These are phyloP conservation scores for Galerina marginata DNA, from an alignment of 768 basidiomycete genomes.

Conservation along the genomic window DNA sequence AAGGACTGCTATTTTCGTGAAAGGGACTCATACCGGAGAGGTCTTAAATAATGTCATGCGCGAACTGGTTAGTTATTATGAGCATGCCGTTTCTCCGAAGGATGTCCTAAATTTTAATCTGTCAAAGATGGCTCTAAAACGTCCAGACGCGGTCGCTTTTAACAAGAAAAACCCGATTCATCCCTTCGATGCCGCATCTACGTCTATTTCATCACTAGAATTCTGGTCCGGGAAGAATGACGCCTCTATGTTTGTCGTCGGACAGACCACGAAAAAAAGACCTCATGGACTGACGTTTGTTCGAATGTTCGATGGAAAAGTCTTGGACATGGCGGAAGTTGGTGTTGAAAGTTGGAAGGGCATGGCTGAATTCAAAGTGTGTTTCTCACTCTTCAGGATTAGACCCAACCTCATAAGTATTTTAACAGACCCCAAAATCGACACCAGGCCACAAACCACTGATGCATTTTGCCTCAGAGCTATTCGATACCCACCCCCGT, in stretches of 20 bases:
- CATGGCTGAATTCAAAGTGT: conserved; percentile 86
- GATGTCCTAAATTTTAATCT: neutral
- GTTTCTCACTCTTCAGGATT: conserved; percentile 26
- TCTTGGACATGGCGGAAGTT: conserved; percentile 95
- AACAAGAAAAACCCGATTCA: conserved; percentile 91
- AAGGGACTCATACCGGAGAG: conserved; percentile 86
- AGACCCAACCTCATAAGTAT: neutral
- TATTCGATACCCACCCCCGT: conserved; percentile 94
- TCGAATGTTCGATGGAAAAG: conserved; percentile 82
- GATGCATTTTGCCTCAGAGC: conserved; percentile 94
- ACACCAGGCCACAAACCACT: conserved; percentile 90
- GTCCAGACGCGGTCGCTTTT: conserved; percentile 89
- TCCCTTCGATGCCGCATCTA: conserved; percentile 78
- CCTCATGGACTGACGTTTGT: conserved; percentile 87
- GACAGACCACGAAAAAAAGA: conserved; percentile 92
- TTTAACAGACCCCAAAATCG: conserved; percentile 79
- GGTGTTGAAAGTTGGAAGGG: conserved; percentile 82
- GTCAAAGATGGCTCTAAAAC: conserved; percentile 90
- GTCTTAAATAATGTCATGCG: conserved; percentile 81
- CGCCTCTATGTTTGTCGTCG: conserved; percentile 87
- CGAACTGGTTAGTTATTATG: conserved; percentile 70
- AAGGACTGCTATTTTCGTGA: conserved; percentile 88
- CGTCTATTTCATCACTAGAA: conserved; percentile 63
- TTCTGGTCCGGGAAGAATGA: conserved; percentile 97
- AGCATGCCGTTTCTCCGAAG: too few relatives aligned